Percentiles rank a stretch among this genome's conserved stretches.
Conservation (phyloP, 148 eudicot genomes). For the Tetragonia tetragonoides region DNA sequence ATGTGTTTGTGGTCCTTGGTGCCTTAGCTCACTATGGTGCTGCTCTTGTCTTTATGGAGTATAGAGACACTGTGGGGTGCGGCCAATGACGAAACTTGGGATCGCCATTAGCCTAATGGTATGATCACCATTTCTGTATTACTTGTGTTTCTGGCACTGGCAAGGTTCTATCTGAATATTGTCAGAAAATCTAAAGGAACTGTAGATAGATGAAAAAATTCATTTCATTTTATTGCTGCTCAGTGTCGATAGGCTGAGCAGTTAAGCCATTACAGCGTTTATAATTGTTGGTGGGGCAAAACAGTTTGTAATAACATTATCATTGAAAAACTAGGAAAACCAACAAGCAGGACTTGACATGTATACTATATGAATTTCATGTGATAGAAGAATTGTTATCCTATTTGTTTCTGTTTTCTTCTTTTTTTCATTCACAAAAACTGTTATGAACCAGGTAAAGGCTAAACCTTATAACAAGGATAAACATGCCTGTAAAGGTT, state of each 20-base stretch:
- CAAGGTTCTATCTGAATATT: not conserved
- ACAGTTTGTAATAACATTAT: not conserved
- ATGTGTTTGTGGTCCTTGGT: slow-evolving; percentile 81
- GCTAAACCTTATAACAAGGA: not conserved
- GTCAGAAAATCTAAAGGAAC: not conserved
- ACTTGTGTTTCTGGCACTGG: slow-evolving; percentile 2
- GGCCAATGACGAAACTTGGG: not conserved
- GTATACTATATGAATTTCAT: slow-evolving; percentile 10
- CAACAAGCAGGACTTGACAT: not conserved
- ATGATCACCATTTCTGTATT: not conserved
- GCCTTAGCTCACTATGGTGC: slow-evolving; percentile 91
- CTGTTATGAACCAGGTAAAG: too few species aligned
- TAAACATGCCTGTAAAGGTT: not conserved
- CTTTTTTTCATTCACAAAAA: too few species aligned
- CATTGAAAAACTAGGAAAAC: not conserved
- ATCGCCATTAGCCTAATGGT: not conserved
- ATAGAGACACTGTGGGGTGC: slow-evolving; percentile 50
- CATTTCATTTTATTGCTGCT: slow-evolving; percentile 19
- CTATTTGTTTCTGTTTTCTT: not conserved
- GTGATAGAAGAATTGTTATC: not conserved
- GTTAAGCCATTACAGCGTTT: slow-evolving; percentile 11
- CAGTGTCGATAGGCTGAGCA: slow-evolving; percentile 14
- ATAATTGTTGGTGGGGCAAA: slow-evolving; percentile 7
- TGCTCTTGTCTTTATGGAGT: slow-evolving; percentile 59
- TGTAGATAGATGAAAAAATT: slow-evolving; percentile 24